Evolutionary conservation across 2,329 filamentous ascomycete genomes (phyloP).

Genomic region (Fusarium sp.): DNA sequence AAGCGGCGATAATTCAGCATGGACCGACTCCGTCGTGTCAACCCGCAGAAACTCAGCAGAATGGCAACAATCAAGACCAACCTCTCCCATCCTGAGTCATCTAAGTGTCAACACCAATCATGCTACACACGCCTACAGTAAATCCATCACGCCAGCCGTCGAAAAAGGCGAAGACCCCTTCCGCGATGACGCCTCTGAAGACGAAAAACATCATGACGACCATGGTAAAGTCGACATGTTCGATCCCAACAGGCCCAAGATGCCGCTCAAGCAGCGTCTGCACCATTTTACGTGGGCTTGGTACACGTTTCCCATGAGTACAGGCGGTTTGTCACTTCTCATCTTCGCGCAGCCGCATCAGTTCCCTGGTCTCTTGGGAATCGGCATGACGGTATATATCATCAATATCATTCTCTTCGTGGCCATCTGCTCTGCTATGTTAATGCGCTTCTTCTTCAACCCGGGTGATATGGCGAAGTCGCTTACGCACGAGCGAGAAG

Average conservation of each 20-base stretch:
- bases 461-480: constrained; percentile 7
- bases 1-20: neutral
- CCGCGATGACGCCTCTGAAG: neutral
- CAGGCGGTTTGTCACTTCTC: neutral
- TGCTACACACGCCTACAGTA: neutral
- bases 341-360: constrained; percentile 2
- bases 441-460: constrained; percentile 7
- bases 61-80: neutral
- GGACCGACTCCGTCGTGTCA: constrained; percentile 9
- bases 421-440: neutral
- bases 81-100: neutral
- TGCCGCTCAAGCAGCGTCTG: neutral
- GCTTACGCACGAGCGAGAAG: constrained; percentile 5
- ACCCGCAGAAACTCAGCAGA: constrained; percentile 1
- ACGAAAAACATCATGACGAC: neutral
- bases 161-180: neutral
- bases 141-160: constrained; percentile 1
- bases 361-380: neutral
- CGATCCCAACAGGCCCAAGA: constrained; percentile 13
- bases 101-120: neutral
- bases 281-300: constrained; percentile 7
- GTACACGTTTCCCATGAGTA: neutral
- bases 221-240: neutral
- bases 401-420: constrained; percentile 2
- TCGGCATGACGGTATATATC: neutral